A percentile compares a stretch with the other conserved stretches of the same genome.
These are phyloP conservation scores for Hericium rajendrae DNA, from an alignment of 768 basidiomycete genomes.

Conservation along the genomic window DNA sequence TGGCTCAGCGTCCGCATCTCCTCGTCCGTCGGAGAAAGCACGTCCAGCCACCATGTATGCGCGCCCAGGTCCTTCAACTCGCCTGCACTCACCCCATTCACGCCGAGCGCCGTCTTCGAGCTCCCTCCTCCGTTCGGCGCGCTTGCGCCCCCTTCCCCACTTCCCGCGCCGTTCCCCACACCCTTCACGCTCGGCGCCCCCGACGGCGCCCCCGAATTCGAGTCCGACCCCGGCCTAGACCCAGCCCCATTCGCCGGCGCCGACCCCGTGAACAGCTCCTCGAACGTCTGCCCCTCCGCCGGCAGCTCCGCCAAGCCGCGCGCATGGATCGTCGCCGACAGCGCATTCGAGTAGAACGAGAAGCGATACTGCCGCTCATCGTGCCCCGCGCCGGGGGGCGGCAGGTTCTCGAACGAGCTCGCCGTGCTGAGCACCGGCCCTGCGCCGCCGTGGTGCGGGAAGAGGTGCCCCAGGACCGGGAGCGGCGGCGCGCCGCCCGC, in stretches of 20 bases:
- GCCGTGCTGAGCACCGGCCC: slow-evolving; percentile 26
- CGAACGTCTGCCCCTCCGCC: slow-evolving; percentile 86
- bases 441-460: slow-evolving; percentile 4
- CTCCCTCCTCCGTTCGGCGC: background rate
- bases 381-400: background rate
- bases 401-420: slow-evolving; percentile 33
- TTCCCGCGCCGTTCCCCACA: background rate
- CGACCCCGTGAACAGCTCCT: slow-evolving; percentile 71
- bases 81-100: background rate
- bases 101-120: background rate
- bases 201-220: background rate
- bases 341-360: slow-evolving; percentile 93
- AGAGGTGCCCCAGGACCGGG: slow-evolving; percentile 19
- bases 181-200: background rate
- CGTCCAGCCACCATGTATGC: slow-evolving; percentile 96
- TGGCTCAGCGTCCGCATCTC: slow-evolving; percentile 97
- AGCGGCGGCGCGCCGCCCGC: slow-evolving; percentile 37
- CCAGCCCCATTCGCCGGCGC: background rate
- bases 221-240: background rate
- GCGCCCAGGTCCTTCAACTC: slow-evolving; percentile 32
- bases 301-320: slow-evolving; percentile 89
- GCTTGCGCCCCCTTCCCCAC: background rate
- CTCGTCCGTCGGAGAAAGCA: slow-evolving; percentile 88
- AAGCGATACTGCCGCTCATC: slow-evolving; percentile 78
- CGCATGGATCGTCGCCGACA: slow-evolving; percentile 91